These are phyloP conservation scores for Funneliformis caledonium DNA, from an alignment of 371 early-diverging fungal species.

Conservation along the genomic window DNA sequence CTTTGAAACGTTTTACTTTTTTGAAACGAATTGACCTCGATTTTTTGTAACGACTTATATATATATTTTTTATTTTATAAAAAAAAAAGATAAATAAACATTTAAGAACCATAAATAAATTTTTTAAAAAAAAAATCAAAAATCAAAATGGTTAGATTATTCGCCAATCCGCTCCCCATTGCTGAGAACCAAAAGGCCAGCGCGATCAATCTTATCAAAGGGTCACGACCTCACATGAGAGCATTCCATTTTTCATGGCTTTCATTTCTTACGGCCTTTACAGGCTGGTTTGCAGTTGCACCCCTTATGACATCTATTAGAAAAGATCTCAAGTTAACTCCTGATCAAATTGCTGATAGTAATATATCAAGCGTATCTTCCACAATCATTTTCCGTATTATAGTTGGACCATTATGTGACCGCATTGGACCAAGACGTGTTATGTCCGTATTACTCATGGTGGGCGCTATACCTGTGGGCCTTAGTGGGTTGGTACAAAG, in stretches of 20 bases:
- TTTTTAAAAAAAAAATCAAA: background rate
- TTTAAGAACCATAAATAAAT: background rate
- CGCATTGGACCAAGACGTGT: constrained; percentile 58
- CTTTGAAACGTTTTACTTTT: too few relatives aligned
- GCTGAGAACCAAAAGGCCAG: constrained; percentile 47
- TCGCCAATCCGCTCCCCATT: constrained; percentile 44
- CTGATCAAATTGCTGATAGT: constrained; percentile 45
- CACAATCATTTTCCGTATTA: constrained; percentile 48
- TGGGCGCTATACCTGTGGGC: constrained; percentile 58
- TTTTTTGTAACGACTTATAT: too few relatives aligned
- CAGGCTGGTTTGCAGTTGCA: constrained; percentile 65
- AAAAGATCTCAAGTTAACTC: constrained; percentile 47
- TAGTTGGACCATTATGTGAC: constrained; percentile 56
- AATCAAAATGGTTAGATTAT: constrained; percentile 38
- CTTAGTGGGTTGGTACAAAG: constrained; percentile 51
- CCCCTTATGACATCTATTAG: constrained; percentile 55
- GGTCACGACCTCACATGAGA: constrained; percentile 53
- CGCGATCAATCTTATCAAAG: constrained; percentile 46
- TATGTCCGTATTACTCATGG: constrained; percentile 55
- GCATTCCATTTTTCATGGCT: constrained; percentile 56
- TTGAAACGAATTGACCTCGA: too few relatives aligned
- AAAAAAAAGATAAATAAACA: constrained; percentile 4
- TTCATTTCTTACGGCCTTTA: constrained; percentile 55
- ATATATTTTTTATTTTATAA: background rate
- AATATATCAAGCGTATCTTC: constrained; percentile 50